Conservation (phyloP, 805 yeast genomes). For the Saccharomycopsis fermentans region DNA sequence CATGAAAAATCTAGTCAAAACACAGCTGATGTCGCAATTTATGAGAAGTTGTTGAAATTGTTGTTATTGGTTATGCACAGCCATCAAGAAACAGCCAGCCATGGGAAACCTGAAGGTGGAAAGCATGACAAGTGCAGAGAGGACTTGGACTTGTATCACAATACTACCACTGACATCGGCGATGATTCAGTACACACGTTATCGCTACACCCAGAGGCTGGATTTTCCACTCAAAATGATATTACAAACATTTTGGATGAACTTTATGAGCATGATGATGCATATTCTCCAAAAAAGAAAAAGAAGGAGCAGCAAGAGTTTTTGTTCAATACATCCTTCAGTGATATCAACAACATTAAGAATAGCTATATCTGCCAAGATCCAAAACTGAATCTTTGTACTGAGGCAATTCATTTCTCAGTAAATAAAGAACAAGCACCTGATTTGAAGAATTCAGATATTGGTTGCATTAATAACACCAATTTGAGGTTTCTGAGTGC, state of each 20-base stretch:
- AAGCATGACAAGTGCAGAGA: neutral
- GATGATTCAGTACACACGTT: slow-evolving; percentile 15
- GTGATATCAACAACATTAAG: neutral
- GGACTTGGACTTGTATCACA: slow-evolving; percentile 1
- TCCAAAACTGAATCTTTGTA: neutral
- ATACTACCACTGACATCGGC: slow-evolving; percentile 15
- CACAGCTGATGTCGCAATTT: slow-evolving; percentile 15
- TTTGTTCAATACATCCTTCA: neutral
- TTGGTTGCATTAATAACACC: neutral
- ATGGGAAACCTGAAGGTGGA: neutral
- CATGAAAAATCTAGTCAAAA: slow-evolving; percentile 4
- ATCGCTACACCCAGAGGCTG: slow-evolving; percentile 12
- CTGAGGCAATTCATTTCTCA: neutral
- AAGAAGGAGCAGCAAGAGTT: neutral
- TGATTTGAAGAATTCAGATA: slow-evolving; percentile 20
- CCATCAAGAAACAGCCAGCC: neutral
- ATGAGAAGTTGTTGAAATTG: slow-evolving; percentile 21
- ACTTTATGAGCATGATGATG: neutral
- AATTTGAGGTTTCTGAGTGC: neutral
- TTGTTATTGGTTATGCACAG: slow-evolving; percentile 10
- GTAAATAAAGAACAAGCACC: neutral
- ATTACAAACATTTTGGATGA: neutral
- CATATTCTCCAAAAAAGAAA: neutral
- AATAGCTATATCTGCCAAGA: neutral
- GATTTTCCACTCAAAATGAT: slow-evolving; percentile 2